Conservation (phyloP, 2,329 filamentous ascomycete species). For the Diaporthe eres region DNA sequence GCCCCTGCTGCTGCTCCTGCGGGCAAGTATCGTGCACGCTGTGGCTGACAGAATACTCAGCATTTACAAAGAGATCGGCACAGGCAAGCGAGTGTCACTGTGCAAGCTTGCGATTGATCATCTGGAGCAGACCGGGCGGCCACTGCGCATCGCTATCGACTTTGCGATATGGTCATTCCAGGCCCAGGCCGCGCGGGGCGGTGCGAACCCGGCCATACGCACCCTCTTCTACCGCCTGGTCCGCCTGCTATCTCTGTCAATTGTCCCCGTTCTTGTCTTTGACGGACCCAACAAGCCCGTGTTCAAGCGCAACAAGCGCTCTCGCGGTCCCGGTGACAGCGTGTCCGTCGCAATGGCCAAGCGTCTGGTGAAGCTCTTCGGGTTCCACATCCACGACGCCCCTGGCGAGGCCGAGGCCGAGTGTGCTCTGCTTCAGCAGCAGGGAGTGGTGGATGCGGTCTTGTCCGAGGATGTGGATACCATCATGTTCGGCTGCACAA, state of each 20-base stretch:
- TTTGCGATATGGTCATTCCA: constrained; percentile 99
- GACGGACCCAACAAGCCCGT: constrained; percentile 68
- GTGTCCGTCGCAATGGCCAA: constrained; percentile 84
- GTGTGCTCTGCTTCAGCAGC: constrained; percentile 86
- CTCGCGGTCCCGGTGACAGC: constrained; percentile 73
- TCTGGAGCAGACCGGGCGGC: constrained; percentile 77
- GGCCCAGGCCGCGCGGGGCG: constrained; percentile 85
- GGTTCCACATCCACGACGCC: constrained; percentile 86
- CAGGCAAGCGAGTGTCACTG: constrained; percentile 83
- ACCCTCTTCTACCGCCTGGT: constrained; percentile 94
- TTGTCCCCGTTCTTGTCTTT: constrained; percentile 68
- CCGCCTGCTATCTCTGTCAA: constrained; percentile 61
- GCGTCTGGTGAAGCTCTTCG: constrained; percentile 86
- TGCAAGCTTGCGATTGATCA: constrained; percentile 86
- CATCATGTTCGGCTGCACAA: constrained; percentile 92
- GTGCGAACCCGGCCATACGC: constrained; percentile 88
- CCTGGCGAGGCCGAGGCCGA: constrained; percentile 97
- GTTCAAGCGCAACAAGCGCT: constrained; percentile 89
- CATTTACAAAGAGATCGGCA: constrained; percentile 90
- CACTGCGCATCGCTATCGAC: constrained; percentile 90
- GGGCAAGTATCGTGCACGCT: constrained; percentile 4
- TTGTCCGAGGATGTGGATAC: constrained; percentile 97
- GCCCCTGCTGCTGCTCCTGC: neutral
- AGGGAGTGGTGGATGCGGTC: constrained; percentile 91
- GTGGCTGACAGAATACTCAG: constrained; percentile 59